Evolutionary conservation across 768 basidiomycete genomes (phyloP).

Genomic region (Nidularia pulvinata): DNA sequence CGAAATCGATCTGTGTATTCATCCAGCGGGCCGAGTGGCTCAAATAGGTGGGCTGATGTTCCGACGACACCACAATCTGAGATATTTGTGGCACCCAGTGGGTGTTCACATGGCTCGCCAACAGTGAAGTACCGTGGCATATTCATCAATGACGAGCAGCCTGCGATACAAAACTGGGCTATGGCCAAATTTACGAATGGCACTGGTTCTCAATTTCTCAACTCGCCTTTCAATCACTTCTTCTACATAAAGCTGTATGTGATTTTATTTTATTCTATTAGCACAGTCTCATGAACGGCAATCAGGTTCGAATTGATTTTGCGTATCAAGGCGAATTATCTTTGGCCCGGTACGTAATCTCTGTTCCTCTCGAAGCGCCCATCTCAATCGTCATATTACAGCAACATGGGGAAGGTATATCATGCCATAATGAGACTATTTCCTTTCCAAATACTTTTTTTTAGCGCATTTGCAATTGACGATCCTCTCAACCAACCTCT

Average conservation of each 20-base stretch:
- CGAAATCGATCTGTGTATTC: neutral
- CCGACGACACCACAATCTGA: constrained; percentile 48
- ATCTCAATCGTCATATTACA: no score
- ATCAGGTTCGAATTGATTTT: constrained; percentile 67
- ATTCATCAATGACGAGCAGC: constrained; percentile 79
- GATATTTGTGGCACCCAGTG: constrained; percentile 42
- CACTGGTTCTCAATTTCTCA: constrained; percentile 43
- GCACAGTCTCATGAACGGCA: no score
- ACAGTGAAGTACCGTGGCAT: constrained; percentile 73
- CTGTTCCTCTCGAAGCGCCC: neutral
- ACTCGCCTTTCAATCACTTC: constrained; percentile 60
- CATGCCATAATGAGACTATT: no score
- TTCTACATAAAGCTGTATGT: constrained; percentile 59
- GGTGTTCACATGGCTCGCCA: constrained; percentile 59
- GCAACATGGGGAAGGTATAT: constrained; percentile 45
- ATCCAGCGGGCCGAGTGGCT: constrained; percentile 5
- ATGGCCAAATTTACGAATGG: constrained; percentile 68
- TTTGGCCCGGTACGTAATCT: constrained; percentile 60
- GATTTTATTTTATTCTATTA: neutral
- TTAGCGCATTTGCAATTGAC: constrained; percentile 54
- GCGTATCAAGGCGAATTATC: constrained; percentile 65
- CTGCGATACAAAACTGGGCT: constrained; percentile 72
- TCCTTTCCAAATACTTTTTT: neutral
- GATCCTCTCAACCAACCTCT: constrained; percentile 60
- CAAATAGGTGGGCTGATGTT: constrained; percentile 76